phyloP scores from a whole-genome alignment of 1,284 basidiomycete genomes.

The Trichosporon sp. region DNA sequence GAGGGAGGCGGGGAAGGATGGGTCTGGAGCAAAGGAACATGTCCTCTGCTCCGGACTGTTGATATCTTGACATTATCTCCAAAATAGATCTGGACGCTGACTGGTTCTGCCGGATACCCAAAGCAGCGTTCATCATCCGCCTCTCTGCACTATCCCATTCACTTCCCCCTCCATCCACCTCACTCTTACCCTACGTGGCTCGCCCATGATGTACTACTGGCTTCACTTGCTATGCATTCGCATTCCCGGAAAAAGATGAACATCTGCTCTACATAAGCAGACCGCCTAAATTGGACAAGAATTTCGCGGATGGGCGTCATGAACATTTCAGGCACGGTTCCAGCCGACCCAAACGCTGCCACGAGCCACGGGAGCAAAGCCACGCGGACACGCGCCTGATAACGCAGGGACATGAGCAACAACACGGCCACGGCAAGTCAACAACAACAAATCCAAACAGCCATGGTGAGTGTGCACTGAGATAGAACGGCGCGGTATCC shows the following conservation, averaged over 20 bases:
- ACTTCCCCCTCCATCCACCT: background rate
- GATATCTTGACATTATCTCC: background rate
- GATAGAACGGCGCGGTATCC: background rate
- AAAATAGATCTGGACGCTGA: background rate
- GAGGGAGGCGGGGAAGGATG: background rate
- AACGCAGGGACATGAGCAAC: background rate
- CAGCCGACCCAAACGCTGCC: background rate
- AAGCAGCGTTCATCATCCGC: background rate
- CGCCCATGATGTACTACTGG: slow-evolving; percentile 17
- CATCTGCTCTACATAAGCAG: no score
- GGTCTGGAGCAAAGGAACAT: background rate
- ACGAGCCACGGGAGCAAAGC: background rate
- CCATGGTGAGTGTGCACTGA: background rate
- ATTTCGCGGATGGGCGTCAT: no score
- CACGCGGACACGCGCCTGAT: background rate
- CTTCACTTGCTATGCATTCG: slow-evolving; percentile 16
- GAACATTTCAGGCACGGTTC: background rate
- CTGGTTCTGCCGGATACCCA: background rate
- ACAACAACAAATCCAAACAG: slow-evolving; percentile 1
- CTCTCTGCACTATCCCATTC: background rate
- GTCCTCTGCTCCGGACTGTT: background rate
- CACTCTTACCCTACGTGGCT: slow-evolving; percentile 3
- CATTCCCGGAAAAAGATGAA: slow-evolving; percentile 9
- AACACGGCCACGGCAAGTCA: background rate
- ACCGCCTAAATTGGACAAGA: no score